Evolutionary conservation across 805 yeast genomes (phyloP), one percentile per base, ranked within the genome.

Genomic region (Ogataea zsoltii): DNA sequence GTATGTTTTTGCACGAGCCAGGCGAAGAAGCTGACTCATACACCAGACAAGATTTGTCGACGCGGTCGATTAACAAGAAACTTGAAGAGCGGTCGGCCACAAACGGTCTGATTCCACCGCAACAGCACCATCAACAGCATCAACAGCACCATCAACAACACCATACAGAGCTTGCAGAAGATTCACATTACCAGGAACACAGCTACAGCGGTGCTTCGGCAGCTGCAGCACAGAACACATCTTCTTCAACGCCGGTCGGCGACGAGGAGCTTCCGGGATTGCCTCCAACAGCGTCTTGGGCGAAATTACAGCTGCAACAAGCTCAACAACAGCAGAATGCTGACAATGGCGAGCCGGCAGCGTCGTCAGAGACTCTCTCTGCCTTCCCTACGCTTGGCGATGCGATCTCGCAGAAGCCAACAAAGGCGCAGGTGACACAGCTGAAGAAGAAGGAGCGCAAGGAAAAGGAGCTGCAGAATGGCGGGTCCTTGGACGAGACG

Each of bases 11-110:
- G 59, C 99, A 94, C 66, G 99, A 94, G 68, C 99, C 99, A 6
- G 99, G 99, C 48, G 99, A 94, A 72, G 99, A 94, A 66, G 98
- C 98, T 2, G 99, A 94, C 60, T 86, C 96, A 10, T 92, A 88
- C 69, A 88, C 96, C 21, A 82, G 97, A 66, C 90, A 88, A 61
- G 95, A 88, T 60, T 73, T 88, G 58, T 82, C 90, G 4, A 86
- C 94, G 3, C 85, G 87, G 63, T 82, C 81, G 54, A 81, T 82
- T 56, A 73, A 79, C 53, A 80, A 77, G 58, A 79, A 79, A 77
- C 60, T 55, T 39, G 62, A 60, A 38, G 67, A 60, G 46, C 59
- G 67, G 47, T 54, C 61, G 6, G 69, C 69, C 18, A 57, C 69
- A 28, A 66, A 66, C 44, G 67, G 69, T n/a, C 50, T 64, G 44